Conservation (phyloP, 2,329 filamentous ascomycete species). For the Penicillium rolfsii region DNA sequence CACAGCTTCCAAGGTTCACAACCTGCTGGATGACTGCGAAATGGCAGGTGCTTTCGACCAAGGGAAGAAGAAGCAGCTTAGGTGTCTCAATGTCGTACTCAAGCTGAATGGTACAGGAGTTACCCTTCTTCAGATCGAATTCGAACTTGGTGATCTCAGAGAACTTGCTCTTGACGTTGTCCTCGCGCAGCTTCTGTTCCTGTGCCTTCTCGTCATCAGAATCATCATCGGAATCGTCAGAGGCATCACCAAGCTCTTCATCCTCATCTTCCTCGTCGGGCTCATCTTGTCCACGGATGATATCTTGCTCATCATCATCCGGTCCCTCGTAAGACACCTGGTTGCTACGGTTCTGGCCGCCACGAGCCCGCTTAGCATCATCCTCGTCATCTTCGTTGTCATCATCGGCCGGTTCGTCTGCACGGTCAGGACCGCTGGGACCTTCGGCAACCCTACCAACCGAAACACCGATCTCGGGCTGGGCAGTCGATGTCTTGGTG, state of each 20-base stretch:
- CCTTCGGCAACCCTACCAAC: slow-evolving; percentile 60
- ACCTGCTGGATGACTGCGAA: slow-evolving; percentile 87
- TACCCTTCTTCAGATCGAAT: slow-evolving; percentile 74
- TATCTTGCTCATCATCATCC: slow-evolving; percentile 86
- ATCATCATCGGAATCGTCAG: slow-evolving; percentile 40
- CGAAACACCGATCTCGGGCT: slow-evolving; percentile 74
- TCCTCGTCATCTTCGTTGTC: slow-evolving; percentile 79
- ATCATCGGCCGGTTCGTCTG: slow-evolving; percentile 66
- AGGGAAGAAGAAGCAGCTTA: slow-evolving; percentile 89
- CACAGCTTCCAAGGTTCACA: slow-evolving; percentile 72
- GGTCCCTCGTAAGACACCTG: slow-evolving; percentile 88
- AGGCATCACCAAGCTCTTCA: slow-evolving; percentile 48
- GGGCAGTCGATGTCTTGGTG: slow-evolving; percentile 64
- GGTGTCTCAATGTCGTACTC: slow-evolving; percentile 78
- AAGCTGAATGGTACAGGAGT: slow-evolving; percentile 78
- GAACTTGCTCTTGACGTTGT: slow-evolving; percentile 66
- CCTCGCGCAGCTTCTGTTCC: slow-evolving; percentile 58
- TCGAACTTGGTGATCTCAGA: slow-evolving; percentile 73
- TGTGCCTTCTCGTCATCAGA: slow-evolving; percentile 46
- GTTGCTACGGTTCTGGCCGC: slow-evolving; percentile 70
- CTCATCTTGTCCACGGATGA: slow-evolving; percentile 66
- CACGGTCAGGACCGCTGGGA: slow-evolving; percentile 51
- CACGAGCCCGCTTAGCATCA: slow-evolving; percentile 66
- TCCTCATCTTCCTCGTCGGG: slow-evolving; percentile 58
- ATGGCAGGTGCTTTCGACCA: slow-evolving; percentile 80